Evolutionary conservation across 2,329 filamentous ascomycete species (phyloP).

Genomic region (Aspergillus udagawae): DNA sequence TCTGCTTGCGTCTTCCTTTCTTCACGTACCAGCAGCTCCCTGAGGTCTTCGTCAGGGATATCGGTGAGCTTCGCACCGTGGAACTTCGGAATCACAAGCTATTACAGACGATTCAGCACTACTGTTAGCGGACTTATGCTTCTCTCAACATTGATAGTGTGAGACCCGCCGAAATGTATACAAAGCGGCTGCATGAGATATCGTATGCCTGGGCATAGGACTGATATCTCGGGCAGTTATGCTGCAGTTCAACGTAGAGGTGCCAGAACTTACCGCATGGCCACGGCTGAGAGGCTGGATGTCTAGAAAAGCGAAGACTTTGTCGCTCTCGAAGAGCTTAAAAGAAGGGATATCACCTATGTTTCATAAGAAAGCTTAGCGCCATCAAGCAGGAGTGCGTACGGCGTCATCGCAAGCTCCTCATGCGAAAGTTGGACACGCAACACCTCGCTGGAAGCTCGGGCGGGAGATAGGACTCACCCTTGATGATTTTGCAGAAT

Average conservation of each 20-base stretch:
- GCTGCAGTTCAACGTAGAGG: neutral
- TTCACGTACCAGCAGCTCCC: conserved; percentile 68
- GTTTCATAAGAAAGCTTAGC: conserved; percentile 10
- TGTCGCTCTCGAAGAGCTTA: conserved; percentile 94
- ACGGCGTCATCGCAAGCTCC: conserved; percentile 2
- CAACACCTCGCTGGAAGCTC: neutral
- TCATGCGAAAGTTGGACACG: neutral
- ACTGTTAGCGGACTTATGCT: conserved; percentile 7
- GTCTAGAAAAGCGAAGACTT: conserved; percentile 92
- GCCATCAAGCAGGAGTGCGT: neutral
- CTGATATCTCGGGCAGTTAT: neutral
- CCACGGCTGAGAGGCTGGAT: conserved; percentile 86
- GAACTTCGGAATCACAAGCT: conserved; percentile 95
- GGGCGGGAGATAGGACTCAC: conserved; percentile 38
- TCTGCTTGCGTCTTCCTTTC: neutral
- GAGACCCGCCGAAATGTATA: neutral
- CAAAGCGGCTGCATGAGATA: neutral
- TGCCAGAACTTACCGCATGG: conserved; percentile 66
- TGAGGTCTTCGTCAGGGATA: conserved; percentile 83
- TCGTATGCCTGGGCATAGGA: neutral
- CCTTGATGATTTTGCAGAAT: conserved; percentile 98
- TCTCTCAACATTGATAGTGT: neutral
- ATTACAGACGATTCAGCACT: conserved; percentile 2
- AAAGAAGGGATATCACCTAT: conserved; percentile 91
- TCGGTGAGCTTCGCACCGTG: conserved; percentile 90